These are phyloP conservation scores for Yamadazyma oceani DNA, from an alignment of 1,139 yeast species.

Conservation along the genomic window DNA sequence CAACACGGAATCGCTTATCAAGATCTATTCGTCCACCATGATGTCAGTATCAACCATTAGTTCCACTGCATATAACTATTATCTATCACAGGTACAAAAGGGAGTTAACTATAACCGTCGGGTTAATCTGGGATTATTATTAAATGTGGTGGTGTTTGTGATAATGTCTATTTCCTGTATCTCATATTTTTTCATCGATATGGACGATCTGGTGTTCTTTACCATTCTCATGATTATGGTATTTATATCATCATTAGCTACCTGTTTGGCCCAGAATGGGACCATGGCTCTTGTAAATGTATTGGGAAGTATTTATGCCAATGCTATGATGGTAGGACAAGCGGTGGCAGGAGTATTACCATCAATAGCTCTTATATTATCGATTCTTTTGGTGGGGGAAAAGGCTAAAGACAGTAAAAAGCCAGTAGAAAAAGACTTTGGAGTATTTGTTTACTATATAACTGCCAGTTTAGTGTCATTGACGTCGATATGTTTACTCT, in stretches of 20 bases:
- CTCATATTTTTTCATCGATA: conserved; percentile 34
- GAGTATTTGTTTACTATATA: conserved; percentile 64
- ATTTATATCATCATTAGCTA: conserved; percentile 59
- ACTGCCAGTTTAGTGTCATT: conserved; percentile 66
- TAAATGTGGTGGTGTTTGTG: conserved; percentile 58
- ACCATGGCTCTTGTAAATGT: conserved; percentile 84
- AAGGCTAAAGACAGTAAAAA: conserved; percentile 17
- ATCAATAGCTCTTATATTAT: conserved; percentile 66
- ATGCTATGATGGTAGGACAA: conserved; percentile 92
- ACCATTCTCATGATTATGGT: conserved; percentile 57
- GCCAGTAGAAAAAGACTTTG: conserved; percentile 41
- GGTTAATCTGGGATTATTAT: conserved; percentile 55
- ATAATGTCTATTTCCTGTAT: conserved; percentile 55
- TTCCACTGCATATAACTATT: conserved; percentile 58
- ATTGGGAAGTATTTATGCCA: conserved; percentile 74
- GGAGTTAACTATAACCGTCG: conserved; percentile 63
- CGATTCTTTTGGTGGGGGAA: conserved; percentile 50
- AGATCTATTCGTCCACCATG: conserved; percentile 76
- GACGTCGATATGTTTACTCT: conserved; percentile 43
- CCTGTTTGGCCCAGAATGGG: conserved; percentile 84
- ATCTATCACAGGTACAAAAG: conserved; percentile 66
- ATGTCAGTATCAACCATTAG: conserved; percentile 85
- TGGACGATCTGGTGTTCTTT: conserved; percentile 45
- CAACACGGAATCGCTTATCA: conserved; percentile 51
- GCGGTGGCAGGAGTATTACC: conserved; percentile 93